These are phyloP conservation scores for Whalleya microplaca DNA, from an alignment of 2,329 filamentous ascomycete species.

Conservation along the genomic window DNA sequence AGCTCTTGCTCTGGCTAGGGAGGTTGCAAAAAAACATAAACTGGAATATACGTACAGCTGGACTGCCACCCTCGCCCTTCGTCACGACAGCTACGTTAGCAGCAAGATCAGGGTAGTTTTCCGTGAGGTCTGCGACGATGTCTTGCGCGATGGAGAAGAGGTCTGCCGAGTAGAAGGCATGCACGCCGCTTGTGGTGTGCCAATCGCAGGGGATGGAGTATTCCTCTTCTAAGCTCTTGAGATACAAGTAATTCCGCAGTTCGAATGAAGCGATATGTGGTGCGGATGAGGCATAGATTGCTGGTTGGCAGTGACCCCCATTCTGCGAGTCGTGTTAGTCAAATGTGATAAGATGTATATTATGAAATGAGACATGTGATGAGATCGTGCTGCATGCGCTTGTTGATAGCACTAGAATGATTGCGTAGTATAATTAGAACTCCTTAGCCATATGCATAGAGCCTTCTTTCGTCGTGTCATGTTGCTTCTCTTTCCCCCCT, in stretches of 20 bases:
- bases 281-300: slow-evolving; percentile 60
- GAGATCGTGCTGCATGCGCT: too few relatives aligned
- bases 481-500: too few relatives aligned
- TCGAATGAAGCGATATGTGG: slow-evolving; percentile 72
- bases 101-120: slow-evolving; percentile 60
- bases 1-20: too few relatives aligned
- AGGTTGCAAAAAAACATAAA: too few relatives aligned
- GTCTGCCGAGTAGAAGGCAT: slow-evolving; percentile 61
- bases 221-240: slow-evolving; percentile 60
- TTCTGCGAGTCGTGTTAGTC: slow-evolving; percentile 49
- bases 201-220: slow-evolving; percentile 72
- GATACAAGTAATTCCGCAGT: slow-evolving; percentile 65
- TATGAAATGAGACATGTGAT: background rate
- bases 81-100: slow-evolving; percentile 48
- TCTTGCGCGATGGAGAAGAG: slow-evolving; percentile 56
- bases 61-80: slow-evolving; percentile 31
- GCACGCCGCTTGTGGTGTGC: slow-evolving; percentile 64
- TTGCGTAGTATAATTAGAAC: too few relatives aligned
- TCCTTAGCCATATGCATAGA: too few relatives aligned
- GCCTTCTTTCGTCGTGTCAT: too few relatives aligned
- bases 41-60: background rate
- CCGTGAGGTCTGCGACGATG: slow-evolving; percentile 54
- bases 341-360: background rate
- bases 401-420: background rate
- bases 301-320: slow-evolving; percentile 75